Base-by-base conservation (phyloP, 2,329 filamentous ascomycete genomes). In the Penicillium nordicum region DNA sequence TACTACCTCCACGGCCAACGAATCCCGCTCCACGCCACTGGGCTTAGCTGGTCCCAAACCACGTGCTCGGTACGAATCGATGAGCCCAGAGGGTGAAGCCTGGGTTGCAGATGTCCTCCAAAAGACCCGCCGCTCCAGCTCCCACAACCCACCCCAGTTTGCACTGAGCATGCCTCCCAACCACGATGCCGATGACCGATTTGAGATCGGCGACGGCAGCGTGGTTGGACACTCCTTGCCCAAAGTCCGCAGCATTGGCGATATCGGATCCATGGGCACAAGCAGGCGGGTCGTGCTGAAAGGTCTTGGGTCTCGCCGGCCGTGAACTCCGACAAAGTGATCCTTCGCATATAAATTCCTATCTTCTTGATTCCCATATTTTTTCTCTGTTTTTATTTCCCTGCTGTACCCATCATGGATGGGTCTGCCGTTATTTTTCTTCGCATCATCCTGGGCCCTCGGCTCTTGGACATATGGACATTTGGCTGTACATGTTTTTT, bases 81-180 rank as follows among this genome's bases (percentile, higher is more conserved):
- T 77, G 63, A 77, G 69, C 23, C 74, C 75, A 4, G 74, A 78
- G 47, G 76, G 76, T 57, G 76, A 79, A 60, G 76, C 76, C 1
- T 79, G 77, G 77, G 76, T 79, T 10, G 74, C 78, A 62, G 74
- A 75, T 51, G 74, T 79, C 21, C 69, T 79, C 27, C 74, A 75
- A 36, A 75, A 78, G 63, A 76, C 77, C 7, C 68, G 77, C 41
- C 68, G 70, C 37, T 72, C 72, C 16, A 71, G 72, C 5, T 72
- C 73, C 5, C 55, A 70, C 9, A 67, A 73, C 18, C 53, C 63
- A 18, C 51, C 58, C 16, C 68, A 69, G 0, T 62, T 69, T 16
- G 66, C 69, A 30, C 61, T 66, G 21, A 61, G 57, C 14, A 34
- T 61, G 40, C 52, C 58, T 3, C 53, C 60, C 5, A 61, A 61